Conservation (phyloP, 495 filamentous ascomycete species). For the Xylaria cubensis region DNA sequence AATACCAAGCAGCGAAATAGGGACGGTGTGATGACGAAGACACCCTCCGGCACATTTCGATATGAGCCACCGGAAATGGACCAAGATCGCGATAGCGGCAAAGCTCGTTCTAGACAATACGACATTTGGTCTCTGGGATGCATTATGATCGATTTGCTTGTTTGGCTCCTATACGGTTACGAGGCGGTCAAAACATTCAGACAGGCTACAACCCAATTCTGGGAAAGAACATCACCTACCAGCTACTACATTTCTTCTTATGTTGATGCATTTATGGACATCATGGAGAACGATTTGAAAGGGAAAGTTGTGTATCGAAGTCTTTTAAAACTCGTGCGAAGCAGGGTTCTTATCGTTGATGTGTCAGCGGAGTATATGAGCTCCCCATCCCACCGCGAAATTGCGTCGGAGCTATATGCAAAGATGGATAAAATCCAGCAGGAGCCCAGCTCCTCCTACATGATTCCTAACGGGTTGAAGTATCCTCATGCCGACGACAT, state of each 20-base stretch:
- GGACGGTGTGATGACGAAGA: slow-evolving; percentile 22
- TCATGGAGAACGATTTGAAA: slow-evolving; percentile 5
- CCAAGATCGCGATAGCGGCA: neutral
- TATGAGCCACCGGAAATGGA: slow-evolving; percentile 41
- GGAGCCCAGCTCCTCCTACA: neutral
- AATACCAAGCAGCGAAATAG: slow-evolving; percentile 24
- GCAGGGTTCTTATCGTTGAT: slow-evolving; percentile 33
- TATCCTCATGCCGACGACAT: neutral
- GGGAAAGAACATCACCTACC: neutral
- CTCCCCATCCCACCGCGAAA: neutral
- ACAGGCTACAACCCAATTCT: slow-evolving; percentile 5
- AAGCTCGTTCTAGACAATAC: slow-evolving; percentile 36
- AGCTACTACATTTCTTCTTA: neutral
- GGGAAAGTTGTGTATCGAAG: slow-evolving; percentile 15
- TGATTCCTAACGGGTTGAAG: neutral
- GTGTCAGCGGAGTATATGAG: slow-evolving; percentile 10
- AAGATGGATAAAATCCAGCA: neutral
- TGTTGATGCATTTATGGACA: neutral
- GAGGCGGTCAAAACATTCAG: slow-evolving; percentile 33
- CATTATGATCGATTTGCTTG: slow-evolving; percentile 42
- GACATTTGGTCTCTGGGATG: slow-evolving; percentile 53
- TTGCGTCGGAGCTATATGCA: neutral
- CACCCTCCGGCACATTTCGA: slow-evolving; percentile 8
- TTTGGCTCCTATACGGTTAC: slow-evolving; percentile 46
- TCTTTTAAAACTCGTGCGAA: slow-evolving; percentile 31